A percentile compares a stretch with the other conserved stretches of the same genome.
phyloP scores from a whole-genome alignment of 306 rosid genomes.

The Quillaja saponaria region DNA sequence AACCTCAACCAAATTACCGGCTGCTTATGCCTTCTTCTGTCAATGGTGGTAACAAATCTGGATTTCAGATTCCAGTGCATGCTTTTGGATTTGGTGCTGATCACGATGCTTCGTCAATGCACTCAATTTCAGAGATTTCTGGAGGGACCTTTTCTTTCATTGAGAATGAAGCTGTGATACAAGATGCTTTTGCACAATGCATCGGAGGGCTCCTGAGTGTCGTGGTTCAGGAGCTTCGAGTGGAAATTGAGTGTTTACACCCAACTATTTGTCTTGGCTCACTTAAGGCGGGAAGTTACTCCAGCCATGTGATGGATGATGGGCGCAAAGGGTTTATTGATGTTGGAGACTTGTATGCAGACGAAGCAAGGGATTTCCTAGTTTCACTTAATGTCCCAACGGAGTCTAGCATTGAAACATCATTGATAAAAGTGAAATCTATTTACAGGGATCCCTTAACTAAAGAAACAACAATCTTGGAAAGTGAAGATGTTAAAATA shows the following conservation, averaged over 20 bases:
- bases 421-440: constrained; percentile 75
- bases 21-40: constrained; percentile 78
- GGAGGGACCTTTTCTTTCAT: constrained; percentile 98
- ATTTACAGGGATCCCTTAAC: constrained; percentile 77
- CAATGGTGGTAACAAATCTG: constrained; percentile 56
- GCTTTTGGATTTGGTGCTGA: constrained; percentile 94
- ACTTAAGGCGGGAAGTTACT: constrained; percentile 86
- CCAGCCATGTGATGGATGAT: constrained; percentile 58
- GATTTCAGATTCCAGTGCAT: constrained; percentile 91
- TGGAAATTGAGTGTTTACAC: constrained; percentile 68
- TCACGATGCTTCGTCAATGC: constrained; percentile 95
- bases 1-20: constrained; percentile 68
- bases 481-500: constrained; percentile 70
- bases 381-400: constrained; percentile 75
- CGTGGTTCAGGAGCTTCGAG: constrained; percentile 85
- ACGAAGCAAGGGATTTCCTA: constrained; percentile 94
- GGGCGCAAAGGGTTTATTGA: constrained; percentile 66
- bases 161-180: constrained; percentile 86
- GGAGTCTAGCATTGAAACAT: constrained; percentile 53
- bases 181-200: constrained; percentile 98
- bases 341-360: constrained; percentile 91
- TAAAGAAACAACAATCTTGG: constrained; percentile 56
- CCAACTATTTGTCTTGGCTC: constrained; percentile 49
- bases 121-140: constrained; percentile 87
- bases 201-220: constrained; percentile 96